Conservation (phyloP, 148 eudicot species). For the Cornus florida region DNA sequence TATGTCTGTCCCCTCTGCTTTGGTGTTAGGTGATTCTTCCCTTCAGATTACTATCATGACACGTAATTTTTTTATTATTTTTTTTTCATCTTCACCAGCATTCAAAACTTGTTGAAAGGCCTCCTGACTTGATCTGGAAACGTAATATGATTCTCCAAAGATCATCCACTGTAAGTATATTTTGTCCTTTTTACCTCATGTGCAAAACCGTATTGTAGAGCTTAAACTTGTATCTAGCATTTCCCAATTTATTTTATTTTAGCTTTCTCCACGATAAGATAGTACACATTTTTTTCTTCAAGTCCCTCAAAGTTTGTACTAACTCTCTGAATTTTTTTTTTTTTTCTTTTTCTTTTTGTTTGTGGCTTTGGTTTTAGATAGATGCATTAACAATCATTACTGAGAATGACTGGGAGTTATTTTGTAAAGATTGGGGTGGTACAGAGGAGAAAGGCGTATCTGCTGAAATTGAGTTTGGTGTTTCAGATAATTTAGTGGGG, state of each 20-base stretch:
- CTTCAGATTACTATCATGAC: not conserved
- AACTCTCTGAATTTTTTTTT: constrained; percentile 2
- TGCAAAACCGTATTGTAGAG: not conserved
- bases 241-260: not conserved
- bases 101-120: constrained; percentile 72
- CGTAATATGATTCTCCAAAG: constrained; percentile 70
- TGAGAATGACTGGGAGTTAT: constrained; percentile 78
- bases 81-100: constrained; percentile 45
- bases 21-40: not conserved
- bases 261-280: not conserved
- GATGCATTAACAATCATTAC: constrained; percentile 68
- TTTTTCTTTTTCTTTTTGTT: constrained; percentile 4
- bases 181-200: not conserved
- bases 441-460: constrained; percentile 50
- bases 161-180: constrained; percentile 59
- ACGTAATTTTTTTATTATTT: not conserved
- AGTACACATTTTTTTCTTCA: not conserved
- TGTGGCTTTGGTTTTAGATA: constrained; percentile 41
- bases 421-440: constrained; percentile 91
- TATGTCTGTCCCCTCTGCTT: not conserved
- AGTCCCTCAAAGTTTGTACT: not conserved
- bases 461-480: constrained; percentile 58
- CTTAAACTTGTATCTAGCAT: not conserved
- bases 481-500: constrained; percentile 32
- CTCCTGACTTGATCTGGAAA: constrained; percentile 65